Conservation (phyloP, 345 rosid species). For the Hypericum perforatum region DNA sequence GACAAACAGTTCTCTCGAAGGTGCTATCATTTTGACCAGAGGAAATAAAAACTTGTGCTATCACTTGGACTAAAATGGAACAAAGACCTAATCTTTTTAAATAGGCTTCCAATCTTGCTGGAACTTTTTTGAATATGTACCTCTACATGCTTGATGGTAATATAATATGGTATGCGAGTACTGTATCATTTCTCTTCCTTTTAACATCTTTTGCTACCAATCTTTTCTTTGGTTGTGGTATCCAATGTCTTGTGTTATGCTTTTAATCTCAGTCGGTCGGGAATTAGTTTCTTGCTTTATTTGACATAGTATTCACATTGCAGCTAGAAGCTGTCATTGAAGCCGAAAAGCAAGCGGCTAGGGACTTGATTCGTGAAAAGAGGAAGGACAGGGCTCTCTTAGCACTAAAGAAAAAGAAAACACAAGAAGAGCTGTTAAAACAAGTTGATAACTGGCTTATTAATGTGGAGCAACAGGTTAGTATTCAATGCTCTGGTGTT, state of each 20-base stretch:
- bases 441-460: slow-evolving; percentile 90
- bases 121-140: no score
- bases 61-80: no score
- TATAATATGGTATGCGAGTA: no score
- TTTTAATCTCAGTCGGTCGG: background rate
- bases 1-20: no score
- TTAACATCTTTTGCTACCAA: no score
- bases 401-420: slow-evolving; percentile 86
- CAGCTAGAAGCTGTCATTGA: slow-evolving; percentile 79
- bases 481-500: background rate
- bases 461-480: slow-evolving; percentile 95
- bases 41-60: no score
- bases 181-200: no score
- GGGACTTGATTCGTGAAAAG: slow-evolving; percentile 75
- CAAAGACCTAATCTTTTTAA: no score
- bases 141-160: no score
- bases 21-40: no score
- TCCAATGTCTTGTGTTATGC: background rate
- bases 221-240: background rate
- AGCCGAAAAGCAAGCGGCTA: slow-evolving; percentile 86
- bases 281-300: slow-evolving; percentile 2
- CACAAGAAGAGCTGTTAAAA: slow-evolving; percentile 84
- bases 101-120: no score
- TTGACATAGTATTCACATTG: slow-evolving; percentile 2
- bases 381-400: slow-evolving; percentile 82